A percentile compares a stretch with the other conserved stretches of the same genome.
Conservation (phyloP, 2,329 filamentous ascomycete species). For the Pseudocercospora musae region DNA sequence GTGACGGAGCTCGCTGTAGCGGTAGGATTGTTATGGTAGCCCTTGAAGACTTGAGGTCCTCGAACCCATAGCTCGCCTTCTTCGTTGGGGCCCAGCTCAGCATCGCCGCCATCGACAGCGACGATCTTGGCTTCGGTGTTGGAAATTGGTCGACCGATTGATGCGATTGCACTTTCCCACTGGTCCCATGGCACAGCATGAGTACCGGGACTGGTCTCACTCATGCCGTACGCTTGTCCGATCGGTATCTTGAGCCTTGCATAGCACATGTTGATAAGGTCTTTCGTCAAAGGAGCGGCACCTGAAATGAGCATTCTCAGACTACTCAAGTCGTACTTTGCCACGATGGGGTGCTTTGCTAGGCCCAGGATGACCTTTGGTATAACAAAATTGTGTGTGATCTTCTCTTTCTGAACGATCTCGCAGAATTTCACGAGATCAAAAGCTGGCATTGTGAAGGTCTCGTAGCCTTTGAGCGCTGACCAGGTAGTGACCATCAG, state of each 20-base stretch:
- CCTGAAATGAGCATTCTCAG: constrained; percentile 81
- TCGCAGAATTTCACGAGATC: constrained; percentile 74
- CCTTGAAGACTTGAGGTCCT: constrained; percentile 66
- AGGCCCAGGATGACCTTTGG: constrained; percentile 79
- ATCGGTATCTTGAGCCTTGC: constrained; percentile 69
- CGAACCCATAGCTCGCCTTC: constrained; percentile 67
- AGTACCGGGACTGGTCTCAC: constrained; percentile 51
- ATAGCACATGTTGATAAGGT: constrained; percentile 74
- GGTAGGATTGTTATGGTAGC: constrained; percentile 51
- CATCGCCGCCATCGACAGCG: constrained; percentile 48
- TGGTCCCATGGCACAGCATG: constrained; percentile 53
- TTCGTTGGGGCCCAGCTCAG: constrained; percentile 9
- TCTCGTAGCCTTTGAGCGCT: constrained; percentile 52
- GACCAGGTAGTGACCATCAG: not conserved
- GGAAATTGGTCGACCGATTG: constrained; percentile 52
- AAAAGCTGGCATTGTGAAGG: constrained; percentile 72
- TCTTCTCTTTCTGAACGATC: constrained; percentile 68
- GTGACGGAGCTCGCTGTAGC: constrained; percentile 51
- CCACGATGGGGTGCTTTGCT: constrained; percentile 70
- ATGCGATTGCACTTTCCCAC: constrained; percentile 72
- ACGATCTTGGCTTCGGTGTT: constrained; percentile 50
- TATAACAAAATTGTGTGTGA: constrained; percentile 77
- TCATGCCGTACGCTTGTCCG: constrained; percentile 86
- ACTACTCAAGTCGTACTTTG: constrained; percentile 73
- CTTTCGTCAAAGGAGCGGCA: constrained; percentile 75